Evolutionary conservation across 768 basidiomycete genomes (phyloP).

Genomic region (Porphyrellus cyaneotinctus): DNA sequence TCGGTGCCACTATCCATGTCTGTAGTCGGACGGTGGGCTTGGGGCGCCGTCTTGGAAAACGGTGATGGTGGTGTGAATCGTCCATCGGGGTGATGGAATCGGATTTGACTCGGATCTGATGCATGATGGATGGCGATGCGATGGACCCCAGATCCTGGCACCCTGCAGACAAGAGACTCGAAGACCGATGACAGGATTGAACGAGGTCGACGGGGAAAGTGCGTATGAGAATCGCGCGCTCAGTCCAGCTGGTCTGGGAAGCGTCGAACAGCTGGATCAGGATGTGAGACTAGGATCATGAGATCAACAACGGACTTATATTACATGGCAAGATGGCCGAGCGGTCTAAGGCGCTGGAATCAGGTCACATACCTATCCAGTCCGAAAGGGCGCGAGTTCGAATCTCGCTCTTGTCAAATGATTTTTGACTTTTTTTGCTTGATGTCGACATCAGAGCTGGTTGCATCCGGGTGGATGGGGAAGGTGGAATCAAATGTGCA

Average conservation of each 20-base stretch:
- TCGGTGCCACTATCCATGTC: neutral
- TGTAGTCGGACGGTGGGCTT: neutral
- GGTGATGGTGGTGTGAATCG: neutral
- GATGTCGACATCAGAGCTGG: neutral
- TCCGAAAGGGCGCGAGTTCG: conserved; percentile 36
- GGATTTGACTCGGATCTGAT: neutral
- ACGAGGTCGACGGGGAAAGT: no score
- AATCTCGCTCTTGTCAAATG: conserved; percentile 35
- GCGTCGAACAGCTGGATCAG: no score
- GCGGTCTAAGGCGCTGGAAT: conserved; percentile 60
- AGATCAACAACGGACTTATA: no score
- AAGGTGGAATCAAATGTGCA: no score
- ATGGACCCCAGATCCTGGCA: neutral
- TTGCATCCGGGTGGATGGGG: no score
- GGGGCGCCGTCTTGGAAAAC: neutral
- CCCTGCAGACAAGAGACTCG: no score
- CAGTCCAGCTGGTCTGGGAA: no score
- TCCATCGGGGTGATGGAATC: neutral
- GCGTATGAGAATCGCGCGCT: no score
- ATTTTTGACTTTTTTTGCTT: conserved; percentile 11
- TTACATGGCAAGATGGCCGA: conserved; percentile 45
- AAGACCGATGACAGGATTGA: no score
- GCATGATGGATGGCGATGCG: neutral
- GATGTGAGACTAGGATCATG: no score
- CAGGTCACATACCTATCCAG: conserved; percentile 31